These are phyloP conservation scores for Sarcodon aspratus DNA, from an alignment of 768 basidiomycete species.

Conservation along the genomic window DNA sequence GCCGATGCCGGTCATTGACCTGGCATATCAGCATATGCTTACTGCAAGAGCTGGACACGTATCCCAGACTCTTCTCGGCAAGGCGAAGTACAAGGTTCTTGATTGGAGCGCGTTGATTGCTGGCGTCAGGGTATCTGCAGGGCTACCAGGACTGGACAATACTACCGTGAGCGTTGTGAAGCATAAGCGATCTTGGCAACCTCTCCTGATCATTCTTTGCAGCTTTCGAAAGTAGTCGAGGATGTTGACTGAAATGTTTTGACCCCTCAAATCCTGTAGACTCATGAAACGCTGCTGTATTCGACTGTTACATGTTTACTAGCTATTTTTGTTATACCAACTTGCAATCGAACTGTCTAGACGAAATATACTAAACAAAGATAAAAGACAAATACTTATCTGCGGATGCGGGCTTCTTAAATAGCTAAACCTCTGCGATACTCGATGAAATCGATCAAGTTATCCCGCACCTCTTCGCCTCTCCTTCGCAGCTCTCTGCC, in stretches of 20 bases:
- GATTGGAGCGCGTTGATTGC: constrained; percentile 83
- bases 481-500: constrained; percentile 53
- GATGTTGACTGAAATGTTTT: neutral
- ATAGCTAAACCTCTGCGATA: constrained; percentile 52
- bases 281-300: no score
- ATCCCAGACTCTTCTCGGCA: constrained; percentile 29
- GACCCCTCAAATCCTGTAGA: no score
- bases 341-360: no score
- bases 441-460: constrained; percentile 63
- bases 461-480: constrained; percentile 70
- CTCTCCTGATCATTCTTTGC: neutral
- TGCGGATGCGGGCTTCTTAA: constrained; percentile 9
- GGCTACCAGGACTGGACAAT: constrained; percentile 36
- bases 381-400: no score
- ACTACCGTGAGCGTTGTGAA: constrained; percentile 15
- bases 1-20: constrained; percentile 63
- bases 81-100: constrained; percentile 41
- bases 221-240: neutral
- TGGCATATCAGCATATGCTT: constrained; percentile 68
- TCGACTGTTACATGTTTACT: no score
- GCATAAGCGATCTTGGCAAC: no score
- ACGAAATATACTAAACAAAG: no score
- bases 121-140: constrained; percentile 66
- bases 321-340: no score
- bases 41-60: constrained; percentile 67